A percentile compares a stretch with the other conserved stretches of the same genome.
phyloP scores from a whole-genome alignment of 352 stramenopile genomes.

The Thalassiosira ordinaria region DNA sequence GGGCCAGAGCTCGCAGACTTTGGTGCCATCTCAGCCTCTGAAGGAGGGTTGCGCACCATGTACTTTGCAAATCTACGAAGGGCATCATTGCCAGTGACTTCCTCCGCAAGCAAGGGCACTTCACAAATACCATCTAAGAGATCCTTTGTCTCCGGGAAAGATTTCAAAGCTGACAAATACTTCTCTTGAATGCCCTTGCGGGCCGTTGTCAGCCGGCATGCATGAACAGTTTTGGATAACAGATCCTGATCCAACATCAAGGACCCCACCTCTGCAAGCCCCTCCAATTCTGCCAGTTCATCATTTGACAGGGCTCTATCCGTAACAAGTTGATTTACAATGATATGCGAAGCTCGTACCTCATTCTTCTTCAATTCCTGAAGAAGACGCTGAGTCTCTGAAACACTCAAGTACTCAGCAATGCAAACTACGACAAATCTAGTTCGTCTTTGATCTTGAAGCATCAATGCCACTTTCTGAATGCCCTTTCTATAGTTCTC shows the following conservation, averaged over 20 bases:
- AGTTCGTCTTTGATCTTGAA: conserved; percentile 65
- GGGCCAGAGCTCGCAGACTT: conserved; percentile 13
- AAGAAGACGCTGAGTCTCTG: conserved; percentile 50
- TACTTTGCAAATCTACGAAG: conserved; percentile 42
- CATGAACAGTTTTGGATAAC: conserved; percentile 51
- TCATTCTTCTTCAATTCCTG: conserved; percentile 51
- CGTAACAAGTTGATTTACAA: conserved; percentile 53
- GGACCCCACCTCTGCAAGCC: conserved; percentile 46
- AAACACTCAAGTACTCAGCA: conserved; percentile 64
- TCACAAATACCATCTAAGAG: conserved; percentile 56
- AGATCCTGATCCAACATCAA: conserved; percentile 43
- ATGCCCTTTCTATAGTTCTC: conserved; percentile 56
- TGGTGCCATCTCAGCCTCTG: conserved; percentile 5
- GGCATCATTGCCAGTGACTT: conserved; percentile 53
- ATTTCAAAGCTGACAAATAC: conserved; percentile 50
- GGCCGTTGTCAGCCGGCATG: conserved; percentile 50
- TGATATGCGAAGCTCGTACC: conserved; percentile 41
- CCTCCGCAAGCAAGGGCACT: conserved; percentile 51
- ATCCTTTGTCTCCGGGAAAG: conserved; percentile 46
- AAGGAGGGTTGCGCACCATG: conserved; percentile 45
- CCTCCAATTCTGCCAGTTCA: conserved; percentile 49
- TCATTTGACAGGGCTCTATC: conserved; percentile 37
- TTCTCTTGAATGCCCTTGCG: conserved; percentile 55
- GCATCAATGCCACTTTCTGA: conserved; percentile 61
- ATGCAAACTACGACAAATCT: conserved; percentile 83